Conservation (phyloP, 1,139 yeast species). For the Protomyces pachydermus region DNA sequence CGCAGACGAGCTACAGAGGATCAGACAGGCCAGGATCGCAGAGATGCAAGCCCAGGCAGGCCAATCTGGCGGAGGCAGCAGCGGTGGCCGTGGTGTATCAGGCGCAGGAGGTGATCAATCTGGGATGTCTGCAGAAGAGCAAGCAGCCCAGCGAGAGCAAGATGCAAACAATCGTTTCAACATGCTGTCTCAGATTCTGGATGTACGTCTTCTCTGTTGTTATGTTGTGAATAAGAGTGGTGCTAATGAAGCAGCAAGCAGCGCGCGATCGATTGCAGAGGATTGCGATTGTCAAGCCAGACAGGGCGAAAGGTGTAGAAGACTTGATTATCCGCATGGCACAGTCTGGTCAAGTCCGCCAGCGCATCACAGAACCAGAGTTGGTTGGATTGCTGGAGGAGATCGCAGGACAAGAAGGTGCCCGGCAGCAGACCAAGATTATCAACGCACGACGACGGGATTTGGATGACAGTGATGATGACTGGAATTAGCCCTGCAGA, state of each 20-base stretch:
- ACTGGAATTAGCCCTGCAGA: slow-evolving; percentile 4
- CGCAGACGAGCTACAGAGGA: slow-evolving; percentile 79
- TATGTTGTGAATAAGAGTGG: slow-evolving; percentile 50
- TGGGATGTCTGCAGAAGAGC: slow-evolving; percentile 30
- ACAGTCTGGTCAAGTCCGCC: slow-evolving; percentile 69
- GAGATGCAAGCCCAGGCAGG: slow-evolving; percentile 61
- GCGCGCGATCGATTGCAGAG: slow-evolving; percentile 87
- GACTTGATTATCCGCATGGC: slow-evolving; percentile 67
- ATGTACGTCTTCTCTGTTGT: not conserved
- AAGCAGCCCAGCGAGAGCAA: slow-evolving; percentile 37
- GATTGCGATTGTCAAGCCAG: slow-evolving; percentile 84
- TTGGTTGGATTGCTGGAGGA: slow-evolving; percentile 79
- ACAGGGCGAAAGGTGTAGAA: slow-evolving; percentile 77
- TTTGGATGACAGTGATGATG: slow-evolving; percentile 26
- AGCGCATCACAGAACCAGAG: slow-evolving; percentile 70
- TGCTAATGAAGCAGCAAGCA: slow-evolving; percentile 45
- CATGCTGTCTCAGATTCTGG: slow-evolving; percentile 18
- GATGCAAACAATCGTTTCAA: slow-evolving; percentile 39
- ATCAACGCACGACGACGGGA: slow-evolving; percentile 36
- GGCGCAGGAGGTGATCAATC: slow-evolving; percentile 25
- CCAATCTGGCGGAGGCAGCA: not conserved
- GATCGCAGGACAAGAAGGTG: slow-evolving; percentile 65
- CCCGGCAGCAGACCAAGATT: slow-evolving; percentile 57
- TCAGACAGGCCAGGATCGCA: slow-evolving; percentile 78
- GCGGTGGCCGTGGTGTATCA: slow-evolving; percentile 32